Percentiles rank a stretch among this genome's conserved stretches.
phyloP scores from a whole-genome alignment of 169 alveolate genomes.

The Plasmodium fragile region DNA sequence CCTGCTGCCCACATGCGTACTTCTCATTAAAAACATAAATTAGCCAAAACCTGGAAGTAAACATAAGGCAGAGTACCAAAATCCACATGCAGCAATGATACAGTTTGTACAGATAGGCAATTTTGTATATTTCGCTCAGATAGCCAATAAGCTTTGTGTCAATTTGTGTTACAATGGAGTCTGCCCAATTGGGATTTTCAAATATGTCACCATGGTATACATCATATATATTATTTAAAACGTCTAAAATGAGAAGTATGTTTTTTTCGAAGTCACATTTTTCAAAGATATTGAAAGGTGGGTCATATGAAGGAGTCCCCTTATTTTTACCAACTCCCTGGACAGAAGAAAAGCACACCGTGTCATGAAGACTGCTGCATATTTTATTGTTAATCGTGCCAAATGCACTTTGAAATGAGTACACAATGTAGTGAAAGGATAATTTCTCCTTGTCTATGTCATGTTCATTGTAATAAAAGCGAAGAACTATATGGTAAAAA shows the following conservation, averaged over 20 bases:
- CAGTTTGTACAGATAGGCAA: constrained; percentile 35
- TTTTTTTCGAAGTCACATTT: constrained; percentile 27
- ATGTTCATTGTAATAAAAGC: constrained; percentile 48
- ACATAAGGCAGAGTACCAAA: constrained; percentile 37
- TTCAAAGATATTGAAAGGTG: constrained; percentile 6
- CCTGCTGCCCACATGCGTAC: background rate
- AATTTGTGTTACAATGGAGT: constrained; percentile 19
- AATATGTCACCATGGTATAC: constrained; percentile 35
- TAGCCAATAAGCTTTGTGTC: constrained; percentile 53
- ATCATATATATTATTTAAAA: constrained; percentile 57
- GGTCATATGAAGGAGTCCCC: background rate
- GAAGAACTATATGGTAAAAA: constrained; percentile 18
- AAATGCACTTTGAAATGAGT: constrained; percentile 27
- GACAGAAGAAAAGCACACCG: background rate
- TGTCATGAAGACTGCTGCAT: background rate
- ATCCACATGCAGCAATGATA: constrained; percentile 28
- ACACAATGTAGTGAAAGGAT: constrained; percentile 29
- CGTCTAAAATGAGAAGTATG: constrained; percentile 50
- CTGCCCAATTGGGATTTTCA: background rate
- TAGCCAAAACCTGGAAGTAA: constrained; percentile 52
- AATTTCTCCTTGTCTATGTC: constrained; percentile 22
- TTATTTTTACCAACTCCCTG: background rate
- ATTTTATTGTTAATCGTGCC: constrained; percentile 14
- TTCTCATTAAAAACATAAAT: constrained; percentile 51
- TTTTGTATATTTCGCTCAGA: constrained; percentile 72